phyloP scores from a whole-genome alignment of 805 yeast species.

The Saccharomycopsis fodiens region DNA sequence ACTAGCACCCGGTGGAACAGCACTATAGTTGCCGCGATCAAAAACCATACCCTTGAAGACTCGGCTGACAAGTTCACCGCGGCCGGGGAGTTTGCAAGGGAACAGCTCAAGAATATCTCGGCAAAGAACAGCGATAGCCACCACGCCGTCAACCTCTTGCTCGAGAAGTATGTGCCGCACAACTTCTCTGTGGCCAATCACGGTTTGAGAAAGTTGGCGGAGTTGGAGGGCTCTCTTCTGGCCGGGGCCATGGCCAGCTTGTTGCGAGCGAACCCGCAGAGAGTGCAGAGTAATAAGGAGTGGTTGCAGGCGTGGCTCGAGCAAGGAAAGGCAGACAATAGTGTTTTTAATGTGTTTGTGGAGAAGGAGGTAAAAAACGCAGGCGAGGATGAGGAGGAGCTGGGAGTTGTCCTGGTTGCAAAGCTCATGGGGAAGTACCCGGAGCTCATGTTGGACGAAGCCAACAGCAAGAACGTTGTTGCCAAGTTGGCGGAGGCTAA shows the following conservation, averaged over 20 bases:
- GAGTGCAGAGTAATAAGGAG: background rate
- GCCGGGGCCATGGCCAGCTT: background rate
- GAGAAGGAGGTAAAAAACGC: background rate
- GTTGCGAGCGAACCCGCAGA: background rate
- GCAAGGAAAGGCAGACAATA: too few species aligned
- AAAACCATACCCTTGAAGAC: too few species aligned
- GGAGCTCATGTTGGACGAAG: background rate
- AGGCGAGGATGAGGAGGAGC: background rate
- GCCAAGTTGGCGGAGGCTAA: background rate
- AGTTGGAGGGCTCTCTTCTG: background rate
- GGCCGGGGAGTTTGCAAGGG: background rate
- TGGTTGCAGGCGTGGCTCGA: background rate
- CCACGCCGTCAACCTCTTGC: background rate
- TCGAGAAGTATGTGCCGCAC: background rate
- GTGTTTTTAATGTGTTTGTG: background rate
- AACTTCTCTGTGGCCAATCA: background rate
- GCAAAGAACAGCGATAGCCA: background rate
- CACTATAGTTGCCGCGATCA: too few species aligned
- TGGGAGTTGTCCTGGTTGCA: background rate
- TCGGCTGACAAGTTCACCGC: background rate
- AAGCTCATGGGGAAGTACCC: background rate
- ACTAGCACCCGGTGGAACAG: too few species aligned
- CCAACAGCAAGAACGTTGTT: background rate
- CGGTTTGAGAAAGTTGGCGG: background rate
- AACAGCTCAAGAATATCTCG: background rate